These are phyloP conservation scores for Gryganskiella cystojenkinii DNA, from an alignment of 192 early-diverging fungal genomes.

Conservation along the genomic window DNA sequence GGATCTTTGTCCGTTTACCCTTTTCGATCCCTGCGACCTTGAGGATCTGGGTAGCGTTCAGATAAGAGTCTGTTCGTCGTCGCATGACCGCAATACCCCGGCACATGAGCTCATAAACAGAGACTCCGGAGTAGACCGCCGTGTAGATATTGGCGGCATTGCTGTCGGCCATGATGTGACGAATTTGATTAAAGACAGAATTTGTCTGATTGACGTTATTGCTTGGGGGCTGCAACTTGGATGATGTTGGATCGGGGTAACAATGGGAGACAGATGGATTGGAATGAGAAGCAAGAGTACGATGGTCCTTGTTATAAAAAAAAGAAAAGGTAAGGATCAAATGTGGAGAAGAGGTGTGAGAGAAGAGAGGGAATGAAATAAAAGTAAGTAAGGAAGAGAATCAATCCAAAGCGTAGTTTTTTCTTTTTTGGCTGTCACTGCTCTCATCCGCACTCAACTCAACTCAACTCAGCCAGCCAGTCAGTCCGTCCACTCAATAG, in stretches of 20 bases:
- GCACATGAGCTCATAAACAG: conserved; percentile 84
- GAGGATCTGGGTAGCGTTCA: conserved; percentile 95
- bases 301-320: no score
- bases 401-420: no score
- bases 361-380: background rate
- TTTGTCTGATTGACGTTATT: background rate
- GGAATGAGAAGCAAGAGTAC: background rate
- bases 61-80: conserved; percentile 78
- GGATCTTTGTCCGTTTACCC: conserved; percentile 85
- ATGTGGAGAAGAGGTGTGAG: no score
- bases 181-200: background rate
- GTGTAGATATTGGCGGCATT: conserved; percentile 56
- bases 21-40: conserved; percentile 94
- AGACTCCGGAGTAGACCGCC: conserved; percentile 73
- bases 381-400: background rate
- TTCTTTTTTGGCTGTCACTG: no score
- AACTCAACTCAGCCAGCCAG: no score
- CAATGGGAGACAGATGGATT: background rate
- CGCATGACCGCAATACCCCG: conserved; percentile 84
- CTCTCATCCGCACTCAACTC: no score
- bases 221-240: background rate
- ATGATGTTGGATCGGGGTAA: background rate
- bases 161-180: conserved; percentile 14
- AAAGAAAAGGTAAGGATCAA: no score
- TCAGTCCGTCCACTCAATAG: no score